Base-by-base conservation (phyloP, 2,329 filamentous ascomycete species). In the Penicillium sp. region DNA sequence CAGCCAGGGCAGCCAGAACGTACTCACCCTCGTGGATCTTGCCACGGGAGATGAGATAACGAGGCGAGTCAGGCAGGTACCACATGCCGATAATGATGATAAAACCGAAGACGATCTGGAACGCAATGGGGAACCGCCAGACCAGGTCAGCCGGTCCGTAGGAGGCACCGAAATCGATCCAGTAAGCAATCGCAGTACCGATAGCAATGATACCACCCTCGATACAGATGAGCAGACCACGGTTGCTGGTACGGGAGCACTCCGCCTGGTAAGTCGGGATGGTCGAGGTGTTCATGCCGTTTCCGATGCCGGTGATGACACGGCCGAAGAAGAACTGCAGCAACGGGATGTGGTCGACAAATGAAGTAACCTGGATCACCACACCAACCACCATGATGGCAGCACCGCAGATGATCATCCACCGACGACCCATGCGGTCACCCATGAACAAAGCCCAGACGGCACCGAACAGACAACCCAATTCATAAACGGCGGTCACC, bases 201-300 rank as follows among this genome's bases (percentile, higher is more conserved):
- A 76, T 71, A 7, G 73, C 73, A 30, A 76, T 73, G 20, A 68
- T 63, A 55, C 74, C 75, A 51, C 71, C 75, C 55, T 73, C 77
- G 33, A 81, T 78, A 58, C 78, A 80, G 51, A 81, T 81, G 38
- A 81, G 62, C 21, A 80, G 71, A 48, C 79, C 79, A 48, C 79
- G 73, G 59, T 80, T 80, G 51, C 72, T 74, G 0, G 77, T 73
- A 40, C 65, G 69, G 3, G 73, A 73, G 54, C 73, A 76, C 50
- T 77, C 74, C 5, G 73, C 72, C 60, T 76, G 74, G 50, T 76
- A 78, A 4, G 72, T 75, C 2, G 74, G 75, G 20, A 77, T 76
- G 0, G 74, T 77, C 0, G 69, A 71, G 3, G 74, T 77, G 58
- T 78, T 78, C 62, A 78, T 76, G 14, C 75, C 75, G 44, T 77